Base-by-base conservation (phyloP, 2,329 filamentous ascomycete species). In the Neonectria magnoliae region DNA sequence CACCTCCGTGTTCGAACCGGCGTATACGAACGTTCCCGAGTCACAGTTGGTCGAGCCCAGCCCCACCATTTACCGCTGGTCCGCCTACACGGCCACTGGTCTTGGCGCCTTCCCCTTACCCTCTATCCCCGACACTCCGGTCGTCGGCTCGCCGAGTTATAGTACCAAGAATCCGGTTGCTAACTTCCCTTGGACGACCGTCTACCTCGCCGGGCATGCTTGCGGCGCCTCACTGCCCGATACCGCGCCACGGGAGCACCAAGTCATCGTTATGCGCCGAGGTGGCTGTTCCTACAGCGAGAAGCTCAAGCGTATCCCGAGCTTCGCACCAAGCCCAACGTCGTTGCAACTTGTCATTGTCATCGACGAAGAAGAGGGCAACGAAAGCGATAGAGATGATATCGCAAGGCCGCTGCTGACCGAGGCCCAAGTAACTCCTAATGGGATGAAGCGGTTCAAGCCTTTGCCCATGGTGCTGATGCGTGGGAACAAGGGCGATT, bases 391-490 rank as follows among this genome's bases (percentile, higher is more conserved):
- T 10, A 77, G 74, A 33, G 73, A 76, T 18, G 76, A 75, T 8
- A 68, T 80, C 59, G 79, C 84, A 67, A 78, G 85, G 38, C 96
- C 96, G 1, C 79, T 96, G 52, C 83, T 99, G 4, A 93, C 97
- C 56, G 86, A 91, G 68, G 81, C 83, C 55, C 95, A 98, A 81
- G 80, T 83, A 53, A 94, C 91, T 2, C 88, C 90, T 0, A 86
- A 84, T 4, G 93, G 94, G 0, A 82, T 94, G 56, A 84, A 85
- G 57, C 82, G 94, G 11, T 86, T 89, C 45, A 85, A 94, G 72
- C 90, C 90, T 2, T 90, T 98, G 41, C 88, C 92, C 13, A 89
- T 98, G 87, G 85, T 97, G 42, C 92, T 98, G 87, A 87, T 97
- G 20, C 88, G 88, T 0, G 93, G 92, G 0, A 91, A 90, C 0